Evolutionary conservation across 2,329 filamentous ascomycete genomes (phyloP), one percentile per base, ranked within the genome.

Genomic region (Hymenoscyphus infarciens): DNA sequence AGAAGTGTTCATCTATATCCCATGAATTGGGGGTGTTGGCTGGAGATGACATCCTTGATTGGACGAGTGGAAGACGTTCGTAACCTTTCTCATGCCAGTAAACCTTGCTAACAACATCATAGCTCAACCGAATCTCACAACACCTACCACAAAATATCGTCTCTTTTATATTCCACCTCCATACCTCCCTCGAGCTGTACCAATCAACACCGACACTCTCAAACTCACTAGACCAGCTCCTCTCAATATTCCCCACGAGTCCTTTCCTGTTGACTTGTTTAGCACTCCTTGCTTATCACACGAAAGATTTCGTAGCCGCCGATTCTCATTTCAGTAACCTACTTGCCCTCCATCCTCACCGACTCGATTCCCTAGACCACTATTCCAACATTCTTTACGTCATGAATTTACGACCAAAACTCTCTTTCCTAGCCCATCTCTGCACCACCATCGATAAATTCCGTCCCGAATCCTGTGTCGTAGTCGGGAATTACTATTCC

Each of bases 301-400:
- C 89, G 60, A 97, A 97, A 68, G 87, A 92, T 69, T 82, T 97
- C 25, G 81, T 89, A 57, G 81, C 82, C 11, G 86, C 85, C 6
- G 87, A 89, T 69, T 75, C 87, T 78, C 78, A 87, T 76, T 81
- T 97, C 61, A 88, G 95, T 67, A 88, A 92, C 67, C 82, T 94
- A 49, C 83, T 99, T 16, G 91, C 96, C 33, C 84, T 86, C 5
- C 84, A 88, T 82, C 78, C 86, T 68, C 79, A 89, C 79, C 75
- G 95, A 6, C 85, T 99, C 19, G 95, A 99, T 74, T 90, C 90
- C 2, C 83, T 99, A 19, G 95, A 99, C 72, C 91, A 96, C 72
- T 99, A 97, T 76, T 97, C 93, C 39, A 99, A 99, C 72, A 96
- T 98, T 22, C 84, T 99, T 15, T 98, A 97, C 74, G 94, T 99